A percentile compares a stretch with the other conserved stretches of the same genome.
Conservation (phyloP, 73 alveolate species). For the Blepharisma stoltei region DNA sequence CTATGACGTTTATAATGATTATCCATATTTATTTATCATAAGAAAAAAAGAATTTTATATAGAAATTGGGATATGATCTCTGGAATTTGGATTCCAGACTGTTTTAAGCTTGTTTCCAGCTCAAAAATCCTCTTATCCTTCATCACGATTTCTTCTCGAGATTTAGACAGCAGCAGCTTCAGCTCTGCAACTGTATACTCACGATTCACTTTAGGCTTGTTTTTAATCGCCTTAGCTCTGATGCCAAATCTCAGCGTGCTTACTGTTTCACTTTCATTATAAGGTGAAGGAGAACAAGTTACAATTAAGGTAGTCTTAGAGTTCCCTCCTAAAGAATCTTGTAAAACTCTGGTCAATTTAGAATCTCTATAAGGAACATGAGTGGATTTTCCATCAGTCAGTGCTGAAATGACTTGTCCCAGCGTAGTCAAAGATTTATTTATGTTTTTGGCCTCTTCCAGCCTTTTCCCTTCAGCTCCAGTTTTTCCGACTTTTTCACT, state of each 20-base stretch:
- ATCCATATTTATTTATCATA: too few relatives aligned
- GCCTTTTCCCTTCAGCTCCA: constrained; percentile 63
- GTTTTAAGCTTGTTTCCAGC: too few relatives aligned
- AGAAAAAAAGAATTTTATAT: too few relatives aligned
- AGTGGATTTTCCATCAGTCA: constrained; percentile 61
- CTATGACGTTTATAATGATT: too few relatives aligned
- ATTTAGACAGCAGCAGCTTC: too few relatives aligned
- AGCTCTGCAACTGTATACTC: constrained; percentile 96
- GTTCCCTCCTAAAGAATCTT: constrained; percentile 98
- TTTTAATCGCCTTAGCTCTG: constrained; percentile 93
- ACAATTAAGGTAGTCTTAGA: constrained; percentile 98
- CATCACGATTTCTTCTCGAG: too few relatives aligned
- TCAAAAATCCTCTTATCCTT: too few relatives aligned
- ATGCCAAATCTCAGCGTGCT: constrained; percentile 93
- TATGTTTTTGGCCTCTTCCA: constrained; percentile 71
- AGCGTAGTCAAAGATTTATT: constrained; percentile 71
- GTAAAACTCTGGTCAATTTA: constrained; percentile 76
- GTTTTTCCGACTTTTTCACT: constrained; percentile 73
- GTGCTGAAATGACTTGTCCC: constrained; percentile 67
- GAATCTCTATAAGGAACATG: constrained; percentile 79
- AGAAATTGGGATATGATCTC: too few relatives aligned
- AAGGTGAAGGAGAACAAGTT: constrained; percentile 93
- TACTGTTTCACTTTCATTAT: constrained; percentile 92
- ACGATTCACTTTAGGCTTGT: constrained; percentile 92
- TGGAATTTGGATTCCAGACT: too few relatives aligned